Base-by-base conservation (phyloP, 768 basidiomycete genomes). In the Lentinula boryana region DNA sequence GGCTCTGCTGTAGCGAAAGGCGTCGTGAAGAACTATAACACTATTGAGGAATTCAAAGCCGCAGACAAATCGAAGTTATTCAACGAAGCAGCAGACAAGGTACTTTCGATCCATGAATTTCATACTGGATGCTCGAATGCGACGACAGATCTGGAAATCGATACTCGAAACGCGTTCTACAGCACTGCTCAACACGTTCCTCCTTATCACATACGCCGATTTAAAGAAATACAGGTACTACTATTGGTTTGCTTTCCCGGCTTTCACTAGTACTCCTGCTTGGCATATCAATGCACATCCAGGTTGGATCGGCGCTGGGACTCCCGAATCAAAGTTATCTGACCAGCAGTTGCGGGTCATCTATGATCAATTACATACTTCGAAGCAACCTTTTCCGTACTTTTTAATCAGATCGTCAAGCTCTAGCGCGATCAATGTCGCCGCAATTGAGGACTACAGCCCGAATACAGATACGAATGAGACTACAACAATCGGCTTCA, bases 191-290 rank as follows among this genome's bases (percentile, higher is more conserved):
- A 90, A 82, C 59, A 82, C 82, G 4, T 98, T 98, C 76, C 79
- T 98, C 21, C 78, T 97, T 55, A 89, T 99, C 66, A 94, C 95
- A 0, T 98, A 87, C 66, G 93, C 97, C 0, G 97, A 99, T 73
- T 86, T 99, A 66, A 99, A 98, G 81, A 98, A 95, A 72, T 98
- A 97, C 79, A 89, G 88, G 65, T 98, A 94, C 70, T 95, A 88
- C 68, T 98, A 98, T 74, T 99, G 96, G 97, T 98, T 98, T 68
- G 90, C 91, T 0, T 97, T 98, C 71, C 96, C 97, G 2, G 93
- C 95, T 0, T 87, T 98, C 64, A 87, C 88, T 0, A 78, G 91
- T 21, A 93, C 92, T 65, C 95, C 97, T 6, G 84, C 89, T 5
- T 98, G 95, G 95, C 88, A 92, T 76, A 87, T 91, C 65, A 75